Base-by-base conservation (phyloP, 495 filamentous ascomycete species). In the Penicillium paradoxum region DNA sequence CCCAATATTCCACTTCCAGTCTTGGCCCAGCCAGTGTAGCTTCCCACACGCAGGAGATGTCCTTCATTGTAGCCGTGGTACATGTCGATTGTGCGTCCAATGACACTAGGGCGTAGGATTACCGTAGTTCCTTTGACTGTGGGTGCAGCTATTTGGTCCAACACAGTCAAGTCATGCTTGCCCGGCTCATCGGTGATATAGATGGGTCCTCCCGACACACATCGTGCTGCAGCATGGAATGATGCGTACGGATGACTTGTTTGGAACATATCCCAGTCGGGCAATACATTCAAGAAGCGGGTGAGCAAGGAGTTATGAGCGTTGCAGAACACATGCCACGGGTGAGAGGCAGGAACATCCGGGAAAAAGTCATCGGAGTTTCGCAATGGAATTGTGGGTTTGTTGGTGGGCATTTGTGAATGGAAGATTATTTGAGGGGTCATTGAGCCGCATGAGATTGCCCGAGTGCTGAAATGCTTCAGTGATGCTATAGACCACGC, bases 211-310 rank as follows among this genome's bases (percentile, higher is more conserved):
- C 93, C 93, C 45, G 84, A 89, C 9, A 98, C 80, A 67, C 89
- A 96, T 14, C 93, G 79, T 10, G 90, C 91, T 10, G 93, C 90
- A 25, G 88, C 93, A 47, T 98, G 93, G 69, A 91, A 93, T 0
- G 77, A 78, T 1, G 84, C 84, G 58, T 87, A 93, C 2, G 79
- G 73, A 61, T 92, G 88, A 22, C 73, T 73, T 1, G 93, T 96
- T 64, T 98, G 93, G 68, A 98, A 98, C 93, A 98, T 97, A 68
- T 97, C 93, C 93, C 93, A 98, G 68, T 98, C 93, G 0, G 91
- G 91, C 13, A 89, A 57, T n/a, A 80, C 79, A 51, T 89, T 88
- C 7, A 89, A 66, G 54, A 85, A 79, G 10, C 81, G 75, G 11
- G 91, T 92, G 17, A 96, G 74, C 13, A 96, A 77, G n/a, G 86